Evolutionary conservation across 306 rosid genomes (phyloP), one percentile per base, ranked within the genome.

Genomic region (Delonix regia): DNA sequence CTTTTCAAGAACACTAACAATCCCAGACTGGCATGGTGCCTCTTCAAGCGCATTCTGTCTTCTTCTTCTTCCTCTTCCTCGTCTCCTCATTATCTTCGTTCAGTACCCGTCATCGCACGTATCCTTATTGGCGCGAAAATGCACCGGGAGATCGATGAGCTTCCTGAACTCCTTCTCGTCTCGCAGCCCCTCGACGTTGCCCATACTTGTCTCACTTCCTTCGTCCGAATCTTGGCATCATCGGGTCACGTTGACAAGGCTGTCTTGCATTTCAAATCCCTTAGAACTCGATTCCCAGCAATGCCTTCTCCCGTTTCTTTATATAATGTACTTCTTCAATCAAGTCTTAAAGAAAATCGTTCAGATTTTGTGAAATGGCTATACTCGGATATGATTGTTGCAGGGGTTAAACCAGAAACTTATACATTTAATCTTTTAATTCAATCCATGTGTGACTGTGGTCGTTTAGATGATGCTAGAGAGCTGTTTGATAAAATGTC

Each of bases 401-500:
- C 95, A 0, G 84, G 90, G 24, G 84, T 94, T 38, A 48, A 71
- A 11, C 99, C 97, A 0, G 76, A 94, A 51, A 94, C 97, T 5
- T 92, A 82, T 53, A 90, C 99, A 25, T 94, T 93, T 64, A 92
- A 94, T 73, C 86, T 94, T 65, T 67, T 94, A 81, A 84, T 94
- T 7, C 47, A 78, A 2, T 85, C 89, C 0, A 21, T 92, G 0
- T 92, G 97, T 63, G 91, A 89, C 7, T 87, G 86, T 0, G 89
- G 91, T 5, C 75, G 72, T 28, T 53, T 94, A 60, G 90, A 82
- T 21, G 84, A 82, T 48, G 97, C 99, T 2, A 85, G 81, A 27
- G 75, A 89, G 57, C 83, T 90, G 91, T 94, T 90, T 52, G 97
- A 90, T 76, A 92, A 82, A 92, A 94, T 94, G 95, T 77, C 86